phyloP scores from a whole-genome alignment of 331 rosid genomes.

The Ulmus americana region DNA sequence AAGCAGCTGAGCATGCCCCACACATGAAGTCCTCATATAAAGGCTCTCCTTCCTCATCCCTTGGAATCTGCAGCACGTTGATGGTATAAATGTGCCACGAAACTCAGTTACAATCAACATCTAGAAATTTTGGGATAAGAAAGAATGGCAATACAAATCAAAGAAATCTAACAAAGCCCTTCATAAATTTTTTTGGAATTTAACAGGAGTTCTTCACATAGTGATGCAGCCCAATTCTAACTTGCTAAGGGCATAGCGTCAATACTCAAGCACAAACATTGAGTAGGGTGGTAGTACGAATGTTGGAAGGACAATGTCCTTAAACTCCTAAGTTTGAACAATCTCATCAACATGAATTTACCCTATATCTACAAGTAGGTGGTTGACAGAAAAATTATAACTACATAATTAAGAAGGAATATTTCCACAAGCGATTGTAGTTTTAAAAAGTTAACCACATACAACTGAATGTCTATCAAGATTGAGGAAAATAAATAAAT shows the following conservation, averaged over 20 bases:
- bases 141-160: neutral
- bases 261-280: neutral
- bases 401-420: neutral
- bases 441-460: neutral
- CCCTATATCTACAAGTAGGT: neutral
- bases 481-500: constrained; percentile 1
- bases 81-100: constrained; percentile 2
- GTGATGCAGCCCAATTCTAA: neutral
- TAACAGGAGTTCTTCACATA: neutral
- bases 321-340: neutral
- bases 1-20: constrained; percentile 62
- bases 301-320: neutral
- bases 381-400: constrained; percentile 3
- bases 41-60: constrained; percentile 94
- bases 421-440: neutral
- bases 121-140: neutral
- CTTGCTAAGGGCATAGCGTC: neutral
- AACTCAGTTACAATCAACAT: neutral
- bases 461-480: neutral
- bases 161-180: neutral
- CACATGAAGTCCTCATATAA: constrained; percentile 80
- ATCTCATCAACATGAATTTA: neutral
- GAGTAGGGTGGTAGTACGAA: neutral
- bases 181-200: neutral
- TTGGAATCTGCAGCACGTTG: constrained; percentile 56